Evolutionary conservation across 768 basidiomycete genomes (phyloP).

Genomic region (Rhizopogon sp.): DNA sequence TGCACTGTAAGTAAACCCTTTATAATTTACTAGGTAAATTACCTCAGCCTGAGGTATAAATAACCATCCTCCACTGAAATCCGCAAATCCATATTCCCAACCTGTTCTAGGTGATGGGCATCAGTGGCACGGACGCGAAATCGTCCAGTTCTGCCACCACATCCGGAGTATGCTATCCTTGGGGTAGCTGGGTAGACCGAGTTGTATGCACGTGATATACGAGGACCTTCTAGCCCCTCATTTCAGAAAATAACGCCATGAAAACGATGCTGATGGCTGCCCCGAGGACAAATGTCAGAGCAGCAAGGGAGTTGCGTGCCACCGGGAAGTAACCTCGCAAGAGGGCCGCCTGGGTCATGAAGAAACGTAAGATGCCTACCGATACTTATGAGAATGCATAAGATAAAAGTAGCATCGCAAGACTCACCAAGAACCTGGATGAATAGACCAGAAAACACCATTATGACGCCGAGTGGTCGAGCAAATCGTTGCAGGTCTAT

Average conservation of each 20-base stretch:
- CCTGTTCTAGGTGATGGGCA: not conserved
- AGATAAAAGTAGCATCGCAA: not conserved
- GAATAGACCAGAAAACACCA: slow-evolving; percentile 40
- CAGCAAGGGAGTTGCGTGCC: slow-evolving; percentile 37
- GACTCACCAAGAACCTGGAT: slow-evolving; percentile 45
- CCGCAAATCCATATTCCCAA: too few relatives aligned
- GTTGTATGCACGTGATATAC: not conserved
- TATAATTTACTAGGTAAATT: too few relatives aligned
- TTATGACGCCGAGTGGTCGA: slow-evolving; percentile 47
- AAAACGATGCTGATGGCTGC: slow-evolving; percentile 38
- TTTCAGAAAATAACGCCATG: slow-evolving; percentile 33
- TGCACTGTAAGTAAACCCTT: not conserved
- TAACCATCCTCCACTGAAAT: too few relatives aligned
- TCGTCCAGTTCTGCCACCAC: not conserved
- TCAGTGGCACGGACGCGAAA: not conserved
- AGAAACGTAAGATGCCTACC: slow-evolving; percentile 47
- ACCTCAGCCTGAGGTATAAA: too few relatives aligned
- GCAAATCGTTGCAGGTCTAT: slow-evolving; percentile 27
- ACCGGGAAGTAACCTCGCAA: slow-evolving; percentile 48
- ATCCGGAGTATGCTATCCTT: not conserved
- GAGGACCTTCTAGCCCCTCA: not conserved
- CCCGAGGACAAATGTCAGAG: slow-evolving; percentile 36
- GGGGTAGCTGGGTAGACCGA: too few relatives aligned
- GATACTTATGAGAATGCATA: not conserved
- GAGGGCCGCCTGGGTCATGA: slow-evolving; percentile 45